Base-by-base conservation (phyloP, 1,139 yeast species). In the Chernovozyma aurita region DNA sequence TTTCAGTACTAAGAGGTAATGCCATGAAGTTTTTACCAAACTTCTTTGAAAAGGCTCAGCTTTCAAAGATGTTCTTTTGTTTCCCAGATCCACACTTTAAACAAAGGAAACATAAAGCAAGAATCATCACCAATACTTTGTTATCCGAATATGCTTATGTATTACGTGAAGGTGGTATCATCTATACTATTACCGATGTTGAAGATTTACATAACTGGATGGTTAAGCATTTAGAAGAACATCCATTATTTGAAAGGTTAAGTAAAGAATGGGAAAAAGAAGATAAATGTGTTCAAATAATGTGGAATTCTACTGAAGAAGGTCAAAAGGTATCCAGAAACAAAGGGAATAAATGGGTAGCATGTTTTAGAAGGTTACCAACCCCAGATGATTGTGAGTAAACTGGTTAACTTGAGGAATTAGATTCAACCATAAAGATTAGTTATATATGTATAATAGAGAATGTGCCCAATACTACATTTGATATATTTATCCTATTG, bases 31-130 rank as follows among this genome's bases (percentile, higher is more conserved):
- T 92, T 54, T 65, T 90, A 45, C 97, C 98, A 24, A 92, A 92
- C 59, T 92, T 94, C 59, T 92, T 94, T 64, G 67, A 72, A 39
- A 81, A 83, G 58, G 80, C 81, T 4, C 94, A 85, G 58, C 67
- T 92, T 37, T 78, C 82, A 28, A 92, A 92, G 68, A 85, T 92
- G 78, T 92, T 92, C 62, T 92, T 94, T 66, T 94, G 98, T 61
- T 92, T 92, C 74, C 99, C 99, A 15, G 99, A 92, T 61, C 99
- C 99, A 12, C 98, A 94, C 60, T 92, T 92, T 70, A 92, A 92
- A 57, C 95, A 87, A 59, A 76, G 98, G 52, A 92, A 92, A 59
- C 98, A 94, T 63, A 92, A 92, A 68, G 97, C 97, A 7, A 76
- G 99, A 67, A 92, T 92, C 51, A 78, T 92, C 46, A 90, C 98